Conservation (phyloP, 23 red algal genomes). For the Agarophyton chilense region DNA sequence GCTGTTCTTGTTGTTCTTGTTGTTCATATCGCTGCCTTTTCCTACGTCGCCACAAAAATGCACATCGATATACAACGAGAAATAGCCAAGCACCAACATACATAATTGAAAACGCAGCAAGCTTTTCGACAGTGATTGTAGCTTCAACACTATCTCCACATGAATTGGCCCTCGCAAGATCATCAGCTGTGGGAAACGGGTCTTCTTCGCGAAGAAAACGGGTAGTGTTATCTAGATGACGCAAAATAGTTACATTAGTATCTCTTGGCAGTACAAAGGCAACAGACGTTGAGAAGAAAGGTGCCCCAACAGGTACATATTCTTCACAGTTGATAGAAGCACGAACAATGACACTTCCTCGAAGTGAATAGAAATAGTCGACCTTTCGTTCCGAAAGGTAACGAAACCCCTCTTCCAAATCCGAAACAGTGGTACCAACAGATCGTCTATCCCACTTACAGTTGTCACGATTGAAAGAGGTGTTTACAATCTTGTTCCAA, state of each 20-base stretch:
- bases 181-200: slow-evolving; percentile 18
- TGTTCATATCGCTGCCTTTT: neutral
- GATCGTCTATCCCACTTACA: neutral
- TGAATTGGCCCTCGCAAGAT: slow-evolving; percentile 7
- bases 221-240: slow-evolving; percentile 23
- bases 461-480: neutral
- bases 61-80: slow-evolving; percentile 23
- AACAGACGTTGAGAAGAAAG: slow-evolving; percentile 54
- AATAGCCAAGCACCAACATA: slow-evolving; percentile 13
- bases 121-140: slow-evolving; percentile 23
- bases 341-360: slow-evolving; percentile 35
- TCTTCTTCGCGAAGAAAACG: slow-evolving; percentile 50
- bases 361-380: slow-evolving; percentile 47
- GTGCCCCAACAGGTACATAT: slow-evolving; percentile 42
- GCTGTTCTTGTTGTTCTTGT: neutral
- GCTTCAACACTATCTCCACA: slow-evolving; percentile 46
- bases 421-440: slow-evolving; percentile 27
- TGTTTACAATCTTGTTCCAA: slow-evolving; percentile 61
- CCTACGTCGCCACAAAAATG: slow-evolving; percentile 24
- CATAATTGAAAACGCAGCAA: slow-evolving; percentile 38
- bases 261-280: slow-evolving; percentile 32
- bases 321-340: slow-evolving; percentile 40
- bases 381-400: slow-evolving; percentile 3
- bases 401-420: slow-evolving; percentile 44
- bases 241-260: neutral